Conservation (phyloP, 2,329 filamentous ascomycete genomes). For the Penicillium janthinellum region DNA sequence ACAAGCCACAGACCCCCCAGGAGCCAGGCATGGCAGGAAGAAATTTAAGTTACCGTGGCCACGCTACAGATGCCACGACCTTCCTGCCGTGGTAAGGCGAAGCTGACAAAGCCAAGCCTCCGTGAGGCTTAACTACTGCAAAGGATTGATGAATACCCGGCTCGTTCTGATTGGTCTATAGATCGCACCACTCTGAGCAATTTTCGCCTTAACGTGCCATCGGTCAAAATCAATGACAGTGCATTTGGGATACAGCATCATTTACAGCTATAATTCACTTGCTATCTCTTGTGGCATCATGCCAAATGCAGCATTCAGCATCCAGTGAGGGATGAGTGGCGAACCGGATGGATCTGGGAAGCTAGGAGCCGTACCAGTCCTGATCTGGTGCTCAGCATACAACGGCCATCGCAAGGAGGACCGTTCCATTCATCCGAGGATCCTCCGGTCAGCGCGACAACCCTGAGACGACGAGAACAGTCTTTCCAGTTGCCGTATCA, state of each 20-base stretch:
- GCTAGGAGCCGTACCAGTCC: neutral
- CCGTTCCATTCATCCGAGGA: neutral
- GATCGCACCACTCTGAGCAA: neutral
- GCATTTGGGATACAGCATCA: neutral
- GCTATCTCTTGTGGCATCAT: neutral
- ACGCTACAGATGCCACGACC: neutral
- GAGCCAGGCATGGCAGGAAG: neutral
- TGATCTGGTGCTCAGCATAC: neutral
- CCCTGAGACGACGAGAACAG: too few relatives aligned
- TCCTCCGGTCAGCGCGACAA: neutral
- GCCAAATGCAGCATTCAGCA: neutral
- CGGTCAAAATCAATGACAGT: too few relatives aligned
- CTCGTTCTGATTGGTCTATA: neutral
- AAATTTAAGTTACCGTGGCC: neutral
- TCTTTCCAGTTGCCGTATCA: too few relatives aligned
- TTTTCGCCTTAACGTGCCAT: neutral
- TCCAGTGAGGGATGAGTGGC: neutral
- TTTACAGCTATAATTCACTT: neutral
- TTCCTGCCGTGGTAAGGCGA: neutral
- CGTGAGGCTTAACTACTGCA: neutral
- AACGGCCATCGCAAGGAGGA: neutral
- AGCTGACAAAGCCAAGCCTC: neutral
- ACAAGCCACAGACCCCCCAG: neutral
- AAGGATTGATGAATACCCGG: neutral
- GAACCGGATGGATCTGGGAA: neutral